Percentiles rank a stretch among this genome's conserved stretches.
Conservation (phyloP, 202 grass and related monocot genomes). For the Sporobolus alterniflorus region DNA sequence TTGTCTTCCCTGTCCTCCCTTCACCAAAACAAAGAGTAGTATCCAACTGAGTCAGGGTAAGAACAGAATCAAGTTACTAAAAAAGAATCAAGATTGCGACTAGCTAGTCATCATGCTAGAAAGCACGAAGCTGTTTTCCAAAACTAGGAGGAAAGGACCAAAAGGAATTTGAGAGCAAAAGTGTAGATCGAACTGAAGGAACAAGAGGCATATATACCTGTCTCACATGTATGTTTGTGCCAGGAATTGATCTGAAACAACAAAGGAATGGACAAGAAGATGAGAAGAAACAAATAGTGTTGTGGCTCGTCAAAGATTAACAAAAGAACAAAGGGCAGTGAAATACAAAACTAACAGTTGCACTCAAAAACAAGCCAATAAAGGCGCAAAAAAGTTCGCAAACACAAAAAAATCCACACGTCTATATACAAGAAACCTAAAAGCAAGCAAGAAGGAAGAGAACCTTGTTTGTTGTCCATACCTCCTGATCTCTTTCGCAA, state of each 20-base stretch:
- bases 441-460: conserved; percentile 60
- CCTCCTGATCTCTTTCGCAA: conserved; percentile 27
- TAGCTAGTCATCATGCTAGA: conserved; percentile 13
- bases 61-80: conserved; percentile 7
- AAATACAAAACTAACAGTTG: conserved; percentile 66
- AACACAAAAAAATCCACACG: conserved; percentile 42
- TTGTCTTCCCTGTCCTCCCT: conserved; percentile 22
- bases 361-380: conserved; percentile 68
- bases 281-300: conserved; percentile 37
- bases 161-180: conserved; percentile 25
- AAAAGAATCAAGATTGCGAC: conserved; percentile 35
- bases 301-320: conserved; percentile 50
- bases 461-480: conserved; percentile 54
- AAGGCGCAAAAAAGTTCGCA: conserved; percentile 44
- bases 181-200: conserved; percentile 21
- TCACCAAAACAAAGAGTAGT: conserved; percentile 34
- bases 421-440: conserved; percentile 41
- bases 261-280: conserved; percentile 40
- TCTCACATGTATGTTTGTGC: conserved; percentile 23
- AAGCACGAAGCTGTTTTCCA: conserved; percentile 17
- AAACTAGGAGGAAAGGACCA: conserved; percentile 34
- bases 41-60: conserved; percentile 38
- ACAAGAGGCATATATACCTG: conserved; percentile 18
- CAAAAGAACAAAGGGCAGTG: conserved; percentile 57
- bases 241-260: conserved; percentile 42